These are phyloP conservation scores for Fremontodendron californicum DNA, from an alignment of 345 rosid genomes.

Conservation along the genomic window DNA sequence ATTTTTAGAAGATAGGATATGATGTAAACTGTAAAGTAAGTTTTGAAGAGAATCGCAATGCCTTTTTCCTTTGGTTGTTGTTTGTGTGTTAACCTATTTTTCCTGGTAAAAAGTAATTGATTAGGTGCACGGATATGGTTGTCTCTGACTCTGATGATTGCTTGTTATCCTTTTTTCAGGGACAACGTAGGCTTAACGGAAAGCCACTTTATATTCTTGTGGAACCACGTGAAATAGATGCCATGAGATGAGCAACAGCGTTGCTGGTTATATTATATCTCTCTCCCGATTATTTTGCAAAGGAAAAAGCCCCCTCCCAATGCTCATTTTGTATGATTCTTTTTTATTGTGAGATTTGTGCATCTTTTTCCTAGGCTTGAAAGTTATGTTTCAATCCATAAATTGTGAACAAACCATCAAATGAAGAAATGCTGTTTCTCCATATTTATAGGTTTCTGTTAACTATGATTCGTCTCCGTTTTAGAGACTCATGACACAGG, in stretches of 20 bases:
- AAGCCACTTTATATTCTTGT: too few relatives aligned
- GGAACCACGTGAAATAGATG: conserved; percentile 42
- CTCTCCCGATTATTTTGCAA: neutral
- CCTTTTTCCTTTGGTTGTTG: neutral
- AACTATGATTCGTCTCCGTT: neutral
- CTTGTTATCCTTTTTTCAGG: conserved; percentile 32
- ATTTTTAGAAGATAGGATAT: neutral
- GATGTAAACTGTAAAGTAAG: too few relatives aligned
- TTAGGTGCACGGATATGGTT: neutral
- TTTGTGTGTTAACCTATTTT: too few relatives aligned
- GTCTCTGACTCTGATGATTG: neutral
- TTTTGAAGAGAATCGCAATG: neutral
- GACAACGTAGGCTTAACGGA: conserved; percentile 54
- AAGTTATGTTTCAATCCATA: conserved; percentile 8
- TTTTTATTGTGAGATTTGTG: conserved; percentile 3
- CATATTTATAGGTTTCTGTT: neutral
- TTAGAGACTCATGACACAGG: neutral
- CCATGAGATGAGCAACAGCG: neutral
- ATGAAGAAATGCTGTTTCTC: neutral
- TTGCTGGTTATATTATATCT: neutral
- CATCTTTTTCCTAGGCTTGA: neutral
- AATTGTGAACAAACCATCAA: conserved; percentile 15
- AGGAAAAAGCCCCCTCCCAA: neutral
- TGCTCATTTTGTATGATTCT: conserved; percentile 19
- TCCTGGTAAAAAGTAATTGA: neutral